Conservation (phyloP, 1,284 basidiomycete genomes). For the Ustanciosporium gigantosporum region DNA sequence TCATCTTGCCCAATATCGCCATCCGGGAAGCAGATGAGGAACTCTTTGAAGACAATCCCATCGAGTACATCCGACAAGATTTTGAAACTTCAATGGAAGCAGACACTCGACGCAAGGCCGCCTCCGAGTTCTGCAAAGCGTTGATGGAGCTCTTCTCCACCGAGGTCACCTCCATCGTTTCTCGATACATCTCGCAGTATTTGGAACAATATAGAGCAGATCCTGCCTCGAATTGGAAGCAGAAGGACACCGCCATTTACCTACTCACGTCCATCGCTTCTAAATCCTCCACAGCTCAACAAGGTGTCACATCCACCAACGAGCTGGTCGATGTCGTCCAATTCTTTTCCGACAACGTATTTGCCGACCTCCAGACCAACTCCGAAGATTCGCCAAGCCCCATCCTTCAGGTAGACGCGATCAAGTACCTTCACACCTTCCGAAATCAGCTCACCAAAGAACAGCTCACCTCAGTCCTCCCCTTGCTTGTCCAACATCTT, state of each 20-base stretch:
- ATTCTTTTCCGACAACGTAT: constrained; percentile 92
- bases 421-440: constrained; percentile 73
- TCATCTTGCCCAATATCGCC: constrained; percentile 88
- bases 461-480: constrained; percentile 87
- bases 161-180: constrained; percentile 82
- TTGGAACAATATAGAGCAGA: constrained; percentile 69
- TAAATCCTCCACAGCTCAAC: constrained; percentile 73
- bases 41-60: constrained; percentile 94
- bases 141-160: constrained; percentile 78
- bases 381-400: constrained; percentile 66
- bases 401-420: constrained; percentile 92
- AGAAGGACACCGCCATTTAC: constrained; percentile 95
- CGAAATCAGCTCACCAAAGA: constrained; percentile 89
- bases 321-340: constrained; percentile 88
- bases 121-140: constrained; percentile 86
- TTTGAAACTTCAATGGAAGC: constrained; percentile 68
- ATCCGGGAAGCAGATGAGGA: constrained; percentile 89
- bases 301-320: constrained; percentile 89
- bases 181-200: constrained; percentile 78
- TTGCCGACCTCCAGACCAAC: constrained; percentile 79
- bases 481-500: constrained; percentile 83
- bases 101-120: constrained; percentile 85
- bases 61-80: constrained; percentile 91
- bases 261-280: constrained; percentile 88
- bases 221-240: constrained; percentile 78